phyloP scores from a whole-genome alignment of 176 grass and related monocot species.

The Eremochloa ophiuroides region DNA sequence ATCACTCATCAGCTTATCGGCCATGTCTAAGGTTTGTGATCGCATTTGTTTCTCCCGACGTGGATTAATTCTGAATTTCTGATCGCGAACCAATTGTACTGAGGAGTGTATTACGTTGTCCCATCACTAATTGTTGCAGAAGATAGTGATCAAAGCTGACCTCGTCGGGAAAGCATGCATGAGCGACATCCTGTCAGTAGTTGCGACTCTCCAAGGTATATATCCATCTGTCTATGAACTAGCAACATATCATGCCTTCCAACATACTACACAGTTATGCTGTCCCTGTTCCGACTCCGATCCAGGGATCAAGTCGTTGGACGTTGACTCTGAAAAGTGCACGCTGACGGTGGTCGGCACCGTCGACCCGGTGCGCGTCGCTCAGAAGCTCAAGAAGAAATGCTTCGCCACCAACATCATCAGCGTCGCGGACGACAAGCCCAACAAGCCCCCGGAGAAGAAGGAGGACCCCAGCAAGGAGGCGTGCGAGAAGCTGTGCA shows the following conservation, averaged over 20 bases:
- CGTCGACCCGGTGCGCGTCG: slow-evolving; percentile 50
- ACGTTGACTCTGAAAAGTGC: slow-evolving; percentile 31
- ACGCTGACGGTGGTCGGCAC: slow-evolving; percentile 60
- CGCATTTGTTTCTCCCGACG: not conserved
- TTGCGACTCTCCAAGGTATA: slow-evolving; percentile 33
- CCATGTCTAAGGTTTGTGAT: slow-evolving; percentile 37
- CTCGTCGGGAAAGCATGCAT: slow-evolving; percentile 29
- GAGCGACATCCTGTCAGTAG: slow-evolving; percentile 28
- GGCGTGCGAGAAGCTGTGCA: slow-evolving; percentile 37
- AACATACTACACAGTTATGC: too few species aligned
- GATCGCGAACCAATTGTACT: not conserved
- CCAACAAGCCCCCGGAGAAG: slow-evolving; percentile 15
- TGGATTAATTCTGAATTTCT: not conserved
- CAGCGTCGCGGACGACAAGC: slow-evolving; percentile 43
- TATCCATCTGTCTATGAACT: not conserved
- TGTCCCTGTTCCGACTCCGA: too few species aligned
- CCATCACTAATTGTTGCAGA: not conserved
- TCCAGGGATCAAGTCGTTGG: slow-evolving; percentile 60
- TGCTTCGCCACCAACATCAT: slow-evolving; percentile 15
- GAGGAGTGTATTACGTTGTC: not conserved
- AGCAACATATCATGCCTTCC: not conserved
- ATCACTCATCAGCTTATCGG: not conserved
- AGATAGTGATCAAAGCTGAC: slow-evolving; percentile 45
- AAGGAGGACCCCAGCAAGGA: slow-evolving; percentile 43
- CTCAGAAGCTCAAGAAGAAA: slow-evolving; percentile 40